Evolutionary conservation across 805 yeast species (phyloP), one percentile per base, ranked within the genome.

Genomic region (Barnettozyma vustinii): DNA sequence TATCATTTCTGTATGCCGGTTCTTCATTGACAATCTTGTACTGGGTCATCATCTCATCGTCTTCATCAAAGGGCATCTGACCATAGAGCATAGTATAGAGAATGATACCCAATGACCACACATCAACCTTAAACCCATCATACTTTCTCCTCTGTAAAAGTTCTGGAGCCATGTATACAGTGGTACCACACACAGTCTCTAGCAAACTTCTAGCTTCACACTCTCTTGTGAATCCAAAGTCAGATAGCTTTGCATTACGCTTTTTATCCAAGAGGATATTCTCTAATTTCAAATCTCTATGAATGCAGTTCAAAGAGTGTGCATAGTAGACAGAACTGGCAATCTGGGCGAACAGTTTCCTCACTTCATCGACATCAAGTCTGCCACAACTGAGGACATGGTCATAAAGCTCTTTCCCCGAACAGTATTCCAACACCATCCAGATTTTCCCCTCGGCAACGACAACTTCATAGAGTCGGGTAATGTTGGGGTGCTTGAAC

Each of bases 141-240:
- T 90, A 90, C 42, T 82, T 81, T 52, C 79, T 76, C 52, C 81
- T 75, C 48, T 73, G 71, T 16, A 91, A 71, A 52, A 94, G 71
- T 62, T 92, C 99, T 0, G 99, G 99, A 0, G 99, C 97, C 96
- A 92, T 91, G 63, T 92, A 92, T 3, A 89, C 95, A 1, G 90
- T 81, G 0, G 98, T 92, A 3, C 99, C 99, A 67, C 99, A 92
- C 1, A 90, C 74, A 0, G 97, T 94, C 44, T 84, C 86, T 32
- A 92, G 67, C 42, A 84, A 65, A 5, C 74, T 67, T 44, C 84
- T 72, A 0, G 75, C 70, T 30, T 73, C 74, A 50, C 76, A 80
- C 57, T 88, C 97, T 52, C 98, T 73, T 0, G 96, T 88, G 64
- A 92, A 92, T 0, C 99, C 99, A 67, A 92, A 91, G 68, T 92